Conservation (phyloP, 352 stramenopile species). For the Globisporangium rhizosaccharum region DNA sequence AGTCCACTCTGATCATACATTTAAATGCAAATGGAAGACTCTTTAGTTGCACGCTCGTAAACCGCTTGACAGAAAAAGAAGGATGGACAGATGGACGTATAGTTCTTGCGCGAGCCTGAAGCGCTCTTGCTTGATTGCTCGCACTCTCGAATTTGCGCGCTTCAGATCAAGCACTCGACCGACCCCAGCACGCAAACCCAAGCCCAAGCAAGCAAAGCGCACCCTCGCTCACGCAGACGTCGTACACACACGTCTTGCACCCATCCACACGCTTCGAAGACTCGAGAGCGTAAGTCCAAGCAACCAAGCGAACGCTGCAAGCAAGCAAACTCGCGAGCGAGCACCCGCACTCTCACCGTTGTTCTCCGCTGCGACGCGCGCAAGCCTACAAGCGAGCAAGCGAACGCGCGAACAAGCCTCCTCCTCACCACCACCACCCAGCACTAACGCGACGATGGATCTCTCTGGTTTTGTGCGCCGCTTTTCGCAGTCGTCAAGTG, state of each 20-base stretch:
- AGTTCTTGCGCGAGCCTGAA: not conserved
- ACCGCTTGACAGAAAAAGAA: too few relatives aligned
- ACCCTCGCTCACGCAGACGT: too few relatives aligned
- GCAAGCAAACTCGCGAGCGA: constrained; percentile 1
- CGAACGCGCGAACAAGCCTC: not conserved
- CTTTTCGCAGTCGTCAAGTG: constrained; percentile 20
- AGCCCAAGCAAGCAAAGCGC: too few relatives aligned
- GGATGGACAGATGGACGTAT: not conserved
- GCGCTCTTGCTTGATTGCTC: too few relatives aligned
- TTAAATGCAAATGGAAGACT: too few relatives aligned
- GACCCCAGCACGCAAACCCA: not conserved
- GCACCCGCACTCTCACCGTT: not conserved
- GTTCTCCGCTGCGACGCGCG: not conserved
- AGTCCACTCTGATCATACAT: too few relatives aligned
- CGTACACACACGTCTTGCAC: too few relatives aligned
- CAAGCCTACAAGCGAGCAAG: not conserved
- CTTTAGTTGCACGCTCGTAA: too few relatives aligned
- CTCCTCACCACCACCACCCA: not conserved
- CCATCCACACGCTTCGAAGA: not conserved
- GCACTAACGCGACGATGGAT: constrained; percentile 20
- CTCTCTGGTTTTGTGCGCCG: constrained; percentile 30
- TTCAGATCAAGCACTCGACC: not conserved
- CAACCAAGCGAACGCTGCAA: constrained; percentile 1
- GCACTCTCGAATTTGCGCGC: constrained; percentile 12
- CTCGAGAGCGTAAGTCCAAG: not conserved